A percentile compares a stretch with the other conserved stretches of the same genome.
Conservation (phyloP, 2,329 filamentous ascomycete species). For the Penicillium sp. region DNA sequence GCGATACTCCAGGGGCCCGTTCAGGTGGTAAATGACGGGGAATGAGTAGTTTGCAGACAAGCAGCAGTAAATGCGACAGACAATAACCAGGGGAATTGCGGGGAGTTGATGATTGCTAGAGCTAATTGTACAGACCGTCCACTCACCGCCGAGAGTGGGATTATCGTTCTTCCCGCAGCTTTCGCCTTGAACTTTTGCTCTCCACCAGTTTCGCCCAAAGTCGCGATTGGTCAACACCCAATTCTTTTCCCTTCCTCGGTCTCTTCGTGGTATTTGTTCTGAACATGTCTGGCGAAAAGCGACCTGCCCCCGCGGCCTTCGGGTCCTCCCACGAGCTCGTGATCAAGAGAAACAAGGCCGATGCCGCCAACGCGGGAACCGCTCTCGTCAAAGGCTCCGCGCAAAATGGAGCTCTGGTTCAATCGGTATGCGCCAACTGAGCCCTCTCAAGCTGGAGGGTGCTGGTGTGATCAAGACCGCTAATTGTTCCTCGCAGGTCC, state of each 20-base stretch:
- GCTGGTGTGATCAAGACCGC: neutral
- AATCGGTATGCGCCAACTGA: conserved; percentile 57
- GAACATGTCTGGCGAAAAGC: conserved; percentile 85
- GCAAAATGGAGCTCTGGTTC: conserved; percentile 65
- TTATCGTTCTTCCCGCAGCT: conserved; percentile 28
- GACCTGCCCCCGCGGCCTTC: conserved; percentile 83
- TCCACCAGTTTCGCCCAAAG: conserved; percentile 5
- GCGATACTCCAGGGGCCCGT: neutral
- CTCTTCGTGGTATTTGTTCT: neutral
- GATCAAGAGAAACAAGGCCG: conserved; percentile 85
- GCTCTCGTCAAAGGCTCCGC: conserved; percentile 59
- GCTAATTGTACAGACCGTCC: conserved; percentile 10
- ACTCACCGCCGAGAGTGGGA: conserved; percentile 26
- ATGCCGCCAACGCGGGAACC: conserved; percentile 57
- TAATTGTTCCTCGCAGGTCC: conserved; percentile 57
- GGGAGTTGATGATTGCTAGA: conserved; percentile 22
- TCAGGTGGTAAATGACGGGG: neutral
- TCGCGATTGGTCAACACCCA: conserved; percentile 5
- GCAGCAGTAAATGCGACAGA: conserved; percentile 9
- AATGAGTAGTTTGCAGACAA: neutral
- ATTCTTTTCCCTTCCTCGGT: conserved; percentile 4
- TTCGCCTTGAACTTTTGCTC: conserved; percentile 18
- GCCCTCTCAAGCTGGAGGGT: neutral
- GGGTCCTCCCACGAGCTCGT: conserved; percentile 72
- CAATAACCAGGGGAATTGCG: conserved; percentile 19